Conservation (phyloP, 148 eudicot genomes). For the Salicornia ramosissima region DNA sequence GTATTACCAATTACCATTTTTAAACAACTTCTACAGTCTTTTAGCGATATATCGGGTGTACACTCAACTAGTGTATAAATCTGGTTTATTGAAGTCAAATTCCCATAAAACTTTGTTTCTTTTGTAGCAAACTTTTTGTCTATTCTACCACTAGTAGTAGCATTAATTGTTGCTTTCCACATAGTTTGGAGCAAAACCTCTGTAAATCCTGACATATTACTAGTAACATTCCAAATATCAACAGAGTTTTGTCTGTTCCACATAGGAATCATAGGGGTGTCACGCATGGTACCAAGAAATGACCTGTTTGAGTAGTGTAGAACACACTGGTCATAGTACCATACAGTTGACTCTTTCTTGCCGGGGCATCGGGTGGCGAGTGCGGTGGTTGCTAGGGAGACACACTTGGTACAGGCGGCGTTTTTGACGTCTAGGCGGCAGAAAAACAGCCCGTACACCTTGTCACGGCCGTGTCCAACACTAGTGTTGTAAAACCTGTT, state of each 20-base stretch:
- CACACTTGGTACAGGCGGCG: slow-evolving; percentile 26
- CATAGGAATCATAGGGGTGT: slow-evolving; percentile 35
- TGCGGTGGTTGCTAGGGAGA: slow-evolving; percentile 11
- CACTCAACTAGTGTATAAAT: slow-evolving; percentile 30
- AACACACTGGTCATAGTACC: slow-evolving; percentile 35
- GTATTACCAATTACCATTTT: slow-evolving; percentile 32
- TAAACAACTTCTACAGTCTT: slow-evolving; percentile 25
- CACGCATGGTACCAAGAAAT: slow-evolving; percentile 30
- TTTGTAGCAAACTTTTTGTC: slow-evolving; percentile 29
- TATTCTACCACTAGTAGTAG: slow-evolving; percentile 23
- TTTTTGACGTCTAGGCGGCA: slow-evolving; percentile 27
- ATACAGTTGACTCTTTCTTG: slow-evolving; percentile 30
- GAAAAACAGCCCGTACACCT: slow-evolving; percentile 33
- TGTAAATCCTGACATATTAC: slow-evolving; percentile 25
- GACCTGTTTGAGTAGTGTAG: slow-evolving; percentile 25
- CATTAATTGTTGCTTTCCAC: slow-evolving; percentile 24
- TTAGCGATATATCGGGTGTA: slow-evolving; percentile 31
- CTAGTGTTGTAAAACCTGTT: slow-evolving; percentile 27
- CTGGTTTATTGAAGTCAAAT: slow-evolving; percentile 20
- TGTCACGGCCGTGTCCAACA: slow-evolving; percentile 23
- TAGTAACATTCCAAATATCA: slow-evolving; percentile 28
- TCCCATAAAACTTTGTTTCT: slow-evolving; percentile 25
- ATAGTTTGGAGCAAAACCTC: slow-evolving; percentile 25
- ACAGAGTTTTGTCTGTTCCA: slow-evolving; percentile 33
- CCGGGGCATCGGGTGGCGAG: slow-evolving; percentile 28